These are phyloP conservation scores for Trichoderma polysporum DNA, from an alignment of 2,329 filamentous ascomycete genomes.

Conservation along the genomic window DNA sequence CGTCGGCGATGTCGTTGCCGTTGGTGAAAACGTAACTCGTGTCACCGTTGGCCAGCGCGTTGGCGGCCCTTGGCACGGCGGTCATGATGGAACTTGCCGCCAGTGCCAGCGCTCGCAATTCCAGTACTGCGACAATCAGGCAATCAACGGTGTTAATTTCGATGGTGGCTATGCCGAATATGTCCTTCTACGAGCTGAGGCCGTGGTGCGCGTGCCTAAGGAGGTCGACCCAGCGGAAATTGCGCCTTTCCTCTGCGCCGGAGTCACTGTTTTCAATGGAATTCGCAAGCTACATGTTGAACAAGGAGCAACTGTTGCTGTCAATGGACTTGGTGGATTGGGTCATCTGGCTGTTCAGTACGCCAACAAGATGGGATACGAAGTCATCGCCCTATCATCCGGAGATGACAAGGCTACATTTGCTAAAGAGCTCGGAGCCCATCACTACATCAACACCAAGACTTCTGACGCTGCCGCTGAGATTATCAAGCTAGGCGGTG, in stretches of 20 bases:
- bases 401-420: constrained; percentile 67
- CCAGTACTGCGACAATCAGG: constrained; percentile 65
- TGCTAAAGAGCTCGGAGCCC: constrained; percentile 49
- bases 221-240: constrained; percentile 51
- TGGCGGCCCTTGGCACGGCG: constrained; percentile 50
- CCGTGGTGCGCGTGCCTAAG: constrained; percentile 55
- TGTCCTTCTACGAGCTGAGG: constrained; percentile 58
- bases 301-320: constrained; percentile 52
- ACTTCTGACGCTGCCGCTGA: constrained; percentile 48
- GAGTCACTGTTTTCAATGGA: constrained; percentile 62
- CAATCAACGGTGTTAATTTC: constrained; percentile 63
- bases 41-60: constrained; percentile 64
- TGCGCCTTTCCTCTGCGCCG: constrained; percentile 63
- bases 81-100: constrained; percentile 61
- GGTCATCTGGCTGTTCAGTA: constrained; percentile 78
- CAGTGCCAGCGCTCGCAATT: constrained; percentile 62
- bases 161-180: constrained; percentile 71
- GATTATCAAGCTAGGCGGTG: constrained; percentile 60
- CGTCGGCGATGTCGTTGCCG: constrained; percentile 62
- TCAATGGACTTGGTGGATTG: constrained; percentile 72
- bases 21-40: constrained; percentile 54
- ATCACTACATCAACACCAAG: constrained; percentile 52
- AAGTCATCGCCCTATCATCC: constrained; percentile 65
- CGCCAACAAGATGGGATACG: constrained; percentile 72
- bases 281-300: constrained; percentile 55